Base-by-base conservation (phyloP, 148 eudicot genomes). In the Amaranthus hypochondriacus region DNA sequence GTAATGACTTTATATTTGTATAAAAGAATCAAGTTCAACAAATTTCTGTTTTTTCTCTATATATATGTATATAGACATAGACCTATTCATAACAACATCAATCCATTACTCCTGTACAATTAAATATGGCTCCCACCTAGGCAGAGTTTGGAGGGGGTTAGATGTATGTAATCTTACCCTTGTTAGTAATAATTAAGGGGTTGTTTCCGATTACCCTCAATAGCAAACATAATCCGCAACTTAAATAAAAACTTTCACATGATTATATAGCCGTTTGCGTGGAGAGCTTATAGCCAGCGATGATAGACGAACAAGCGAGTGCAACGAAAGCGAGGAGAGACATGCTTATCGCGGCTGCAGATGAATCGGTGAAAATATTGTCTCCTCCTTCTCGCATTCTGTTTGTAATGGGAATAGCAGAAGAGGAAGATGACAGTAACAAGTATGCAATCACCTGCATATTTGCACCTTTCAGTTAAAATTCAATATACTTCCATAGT, bases 321-420 rank as follows among this genome's bases (percentile, higher is more conserved):
- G 86, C 71, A 9, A 87, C 13, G 83, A 92, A 92, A 21, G 93
- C 96, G 6, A 92, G 82, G 76, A 92, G 86, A 47, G 87, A 87
- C 98, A 92, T 92, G 84, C 87, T 87, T 49, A 92, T 89, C 56
- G 96, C 82, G 3, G 92, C 76, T 9, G 93, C 90, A 7, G 89
- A 77, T n/a, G 98, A 81, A 72, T 92, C 98, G 12, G 98, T 92
- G 72, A 90, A 92, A 65, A 83, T 78, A 79, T 90, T 86, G 72
- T 92, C 98, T 0, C 76, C 78, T 48, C 87, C 89, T 54, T 87
- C 80, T 44, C 96, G 80, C 92, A 92, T 87, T 63, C 85, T 83
- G 85, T 89, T 89, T 50, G 98, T 92, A 67, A 86, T 5, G n/a
- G 98, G 96, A 55, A 89, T 82, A 0, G 98, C 93, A 2, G 98